Base-by-base conservation (phyloP, 495 filamentous ascomycete species). In the Daldinia decipiens region DNA sequence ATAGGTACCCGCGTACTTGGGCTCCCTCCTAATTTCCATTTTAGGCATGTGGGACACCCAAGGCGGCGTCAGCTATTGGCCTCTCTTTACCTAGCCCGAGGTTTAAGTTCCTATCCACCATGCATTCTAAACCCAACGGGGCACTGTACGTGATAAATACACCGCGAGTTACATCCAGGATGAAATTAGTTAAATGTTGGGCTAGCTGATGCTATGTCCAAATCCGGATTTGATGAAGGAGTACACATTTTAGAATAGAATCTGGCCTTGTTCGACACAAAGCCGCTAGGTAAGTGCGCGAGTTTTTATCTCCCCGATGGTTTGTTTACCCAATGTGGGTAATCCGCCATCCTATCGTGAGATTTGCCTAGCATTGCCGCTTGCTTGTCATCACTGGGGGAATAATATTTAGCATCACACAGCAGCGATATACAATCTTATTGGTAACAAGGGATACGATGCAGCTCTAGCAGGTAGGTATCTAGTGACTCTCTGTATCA, bases 11-110 rank as follows among this genome's bases (percentile, higher is more conserved):
- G 29, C 13, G 51, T 53, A 53, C 43, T 26, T 31, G 15, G 51
- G 51, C 38, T 62, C 53, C 43, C 34, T 63, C 52, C 12, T 19
- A 36, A 59, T 65, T 70, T 64, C 67, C 67, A 4, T 24, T 65
- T 70, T 70, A 59, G 67, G 67, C 40, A 70, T 65, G 55, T 64
- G 60, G 60, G 34, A 40, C 38, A 50, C 47, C 5, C 3, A 13
- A 50, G 15, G 15, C n/a, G 13, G 15, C 15, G 60, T n/a, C 47
- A 21, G 15, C 21, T 53, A 70, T 71, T 71, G 68, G 62, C 51
- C 47, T 47, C 53, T n/a, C 9, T 9, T 17, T 29, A 29, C 39
- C 39, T 24, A 47, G 43, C 43, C 19, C 4, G 19, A 47, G 43
- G 39, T 19, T 24, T 47, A 47, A 24, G 43, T 15, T 40, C 17